Conservation (phyloP, 495 filamentous ascomycete genomes). For the Peziza echinospora region DNA sequence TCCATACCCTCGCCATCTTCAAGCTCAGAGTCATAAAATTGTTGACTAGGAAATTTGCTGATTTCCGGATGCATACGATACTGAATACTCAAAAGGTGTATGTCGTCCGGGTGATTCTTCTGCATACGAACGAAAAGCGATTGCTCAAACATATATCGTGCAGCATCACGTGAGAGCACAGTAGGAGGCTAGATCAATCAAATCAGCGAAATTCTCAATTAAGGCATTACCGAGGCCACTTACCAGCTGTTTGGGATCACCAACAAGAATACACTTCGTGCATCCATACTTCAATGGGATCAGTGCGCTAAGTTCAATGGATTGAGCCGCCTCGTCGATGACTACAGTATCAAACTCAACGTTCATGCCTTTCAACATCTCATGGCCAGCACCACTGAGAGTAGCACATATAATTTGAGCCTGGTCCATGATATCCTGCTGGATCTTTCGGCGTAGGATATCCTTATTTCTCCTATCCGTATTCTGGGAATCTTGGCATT, state of each 20-base stretch:
- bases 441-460: slow-evolving; percentile 57
- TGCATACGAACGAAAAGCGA: slow-evolving; percentile 98
- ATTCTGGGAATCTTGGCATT: slow-evolving; percentile 62
- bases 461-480: slow-evolving; percentile 65
- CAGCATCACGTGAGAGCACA: slow-evolving; percentile 79
- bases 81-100: slow-evolving; percentile 89
- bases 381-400: slow-evolving; percentile 84
- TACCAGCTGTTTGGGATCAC: slow-evolving; percentile 79
- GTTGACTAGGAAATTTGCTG: slow-evolving; percentile 62
- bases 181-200: slow-evolving; percentile 42
- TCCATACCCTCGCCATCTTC: slow-evolving; percentile 70
- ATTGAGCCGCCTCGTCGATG: slow-evolving; percentile 96
- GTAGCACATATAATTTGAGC: slow-evolving; percentile 90
- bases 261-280: slow-evolving; percentile 88
- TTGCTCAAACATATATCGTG: slow-evolving; percentile 86
- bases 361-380: slow-evolving; percentile 85
- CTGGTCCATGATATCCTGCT: slow-evolving; percentile 74
- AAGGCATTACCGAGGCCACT: neutral
- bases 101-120: slow-evolving; percentile 60
- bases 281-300: slow-evolving; percentile 96
- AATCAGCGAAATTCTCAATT: neutral
- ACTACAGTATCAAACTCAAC: slow-evolving; percentile 97
- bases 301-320: slow-evolving; percentile 85
- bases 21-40: slow-evolving; percentile 78
- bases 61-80: slow-evolving; percentile 99